phyloP scores from a whole-genome alignment of 2,329 filamentous ascomycete genomes.

The Didymella keratinophila region DNA sequence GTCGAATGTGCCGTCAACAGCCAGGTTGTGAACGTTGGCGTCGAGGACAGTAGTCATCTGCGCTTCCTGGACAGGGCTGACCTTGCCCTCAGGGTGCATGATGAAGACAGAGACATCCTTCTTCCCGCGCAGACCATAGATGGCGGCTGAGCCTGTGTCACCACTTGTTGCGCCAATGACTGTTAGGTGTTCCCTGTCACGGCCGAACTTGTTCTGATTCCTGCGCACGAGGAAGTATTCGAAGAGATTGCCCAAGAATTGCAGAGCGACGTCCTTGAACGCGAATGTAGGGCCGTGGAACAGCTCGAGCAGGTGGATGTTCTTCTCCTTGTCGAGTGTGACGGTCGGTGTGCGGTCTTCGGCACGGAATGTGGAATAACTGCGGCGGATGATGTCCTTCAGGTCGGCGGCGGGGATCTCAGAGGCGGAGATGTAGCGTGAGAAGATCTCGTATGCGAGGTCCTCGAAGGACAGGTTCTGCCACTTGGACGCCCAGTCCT shows the following conservation, averaged over 20 bases:
- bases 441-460: conserved; percentile 84
- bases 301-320: conserved; percentile 87
- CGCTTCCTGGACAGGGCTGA: conserved; percentile 90
- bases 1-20: conserved; percentile 90
- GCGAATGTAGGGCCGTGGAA: conserved; percentile 97
- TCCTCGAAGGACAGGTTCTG: conserved; percentile 79
- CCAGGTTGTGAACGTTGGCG: conserved; percentile 89
- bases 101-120: conserved; percentile 98
- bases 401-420: conserved; percentile 86
- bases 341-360: conserved; percentile 80
- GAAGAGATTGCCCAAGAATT: conserved; percentile 95
- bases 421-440: conserved; percentile 81
- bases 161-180: conserved; percentile 54
- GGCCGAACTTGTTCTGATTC: conserved; percentile 73
- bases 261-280: conserved; percentile 90
- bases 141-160: conserved; percentile 88
- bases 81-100: conserved; percentile 87
- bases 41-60: conserved; percentile 97
- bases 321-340: conserved; percentile 73
- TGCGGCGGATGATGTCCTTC: conserved; percentile 80
- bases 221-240: conserved; percentile 82
- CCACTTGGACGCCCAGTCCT: conserved; percentile 74
- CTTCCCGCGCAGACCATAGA: conserved; percentile 93
- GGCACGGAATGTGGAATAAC: conserved; percentile 88
- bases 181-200: conserved; percentile 63